phyloP scores from a whole-genome alignment of 306 rosid species.

The Trichosanthes cucumerina region DNA sequence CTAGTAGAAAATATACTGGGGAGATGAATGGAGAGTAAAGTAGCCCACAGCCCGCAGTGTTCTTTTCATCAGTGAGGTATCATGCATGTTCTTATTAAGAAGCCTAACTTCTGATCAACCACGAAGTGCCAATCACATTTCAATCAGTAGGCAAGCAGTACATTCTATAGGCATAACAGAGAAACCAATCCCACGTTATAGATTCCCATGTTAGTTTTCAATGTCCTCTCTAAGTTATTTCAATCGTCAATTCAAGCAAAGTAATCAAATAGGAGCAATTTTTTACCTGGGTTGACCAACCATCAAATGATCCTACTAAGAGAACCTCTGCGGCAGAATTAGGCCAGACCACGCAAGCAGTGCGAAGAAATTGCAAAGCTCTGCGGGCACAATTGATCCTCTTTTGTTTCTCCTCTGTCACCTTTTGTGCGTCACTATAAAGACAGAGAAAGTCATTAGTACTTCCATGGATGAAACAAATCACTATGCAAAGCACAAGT shows the following conservation, averaged over 20 bases:
- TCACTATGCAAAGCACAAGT: conserved; percentile 11
- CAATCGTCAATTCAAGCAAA: background rate
- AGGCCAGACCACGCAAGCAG: conserved; percentile 61
- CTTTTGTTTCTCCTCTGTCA: conserved; percentile 54
- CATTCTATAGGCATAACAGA: background rate
- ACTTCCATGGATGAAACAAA: background rate
- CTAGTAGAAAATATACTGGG: background rate
- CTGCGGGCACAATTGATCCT: conserved; percentile 41
- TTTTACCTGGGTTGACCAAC: conserved; percentile 78
- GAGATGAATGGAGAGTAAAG: background rate
- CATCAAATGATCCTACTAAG: conserved; percentile 80
- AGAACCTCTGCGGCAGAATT: conserved; percentile 74
- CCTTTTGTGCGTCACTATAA: conserved; percentile 55
- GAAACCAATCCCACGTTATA: background rate
- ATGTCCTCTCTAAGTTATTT: background rate
- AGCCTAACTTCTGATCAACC: background rate
- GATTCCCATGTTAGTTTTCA: background rate
- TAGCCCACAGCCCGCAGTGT: background rate
- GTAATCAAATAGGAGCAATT: conserved; percentile 9
- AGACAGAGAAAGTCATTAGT: background rate
- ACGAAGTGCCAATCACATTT: background rate
- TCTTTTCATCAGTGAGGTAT: background rate
- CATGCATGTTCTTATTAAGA: background rate
- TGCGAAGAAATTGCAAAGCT: conserved; percentile 44
- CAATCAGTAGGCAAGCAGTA: background rate